Evolutionary conservation across 192 early-diverging fungal genomes (phyloP).

Genomic region (Paraglomus brasilianum): DNA sequence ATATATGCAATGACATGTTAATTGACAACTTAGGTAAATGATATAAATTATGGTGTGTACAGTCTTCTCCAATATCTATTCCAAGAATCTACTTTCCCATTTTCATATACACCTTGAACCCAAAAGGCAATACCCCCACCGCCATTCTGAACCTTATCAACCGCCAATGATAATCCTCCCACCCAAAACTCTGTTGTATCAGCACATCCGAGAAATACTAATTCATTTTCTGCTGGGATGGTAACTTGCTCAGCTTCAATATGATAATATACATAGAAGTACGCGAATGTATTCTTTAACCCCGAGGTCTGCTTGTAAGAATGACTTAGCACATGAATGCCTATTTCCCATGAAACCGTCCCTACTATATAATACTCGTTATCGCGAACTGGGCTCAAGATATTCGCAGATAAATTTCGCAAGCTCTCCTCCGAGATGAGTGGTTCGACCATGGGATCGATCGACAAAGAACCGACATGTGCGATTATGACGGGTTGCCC

Average conservation of each 20-base stretch:
- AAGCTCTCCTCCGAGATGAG: not conserved
- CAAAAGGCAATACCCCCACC: not conserved
- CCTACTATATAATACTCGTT: conserved; percentile 6
- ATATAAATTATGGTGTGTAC: too few relatives aligned
- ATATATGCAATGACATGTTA: too few relatives aligned
- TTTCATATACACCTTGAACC: conserved; percentile 17
- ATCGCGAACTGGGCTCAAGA: not conserved
- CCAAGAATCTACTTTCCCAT: not conserved
- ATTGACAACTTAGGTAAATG: too few relatives aligned
- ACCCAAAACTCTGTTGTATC: conserved; percentile 7
- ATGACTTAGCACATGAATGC: not conserved
- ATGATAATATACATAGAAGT: conserved; percentile 16
- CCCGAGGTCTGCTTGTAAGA: not conserved
- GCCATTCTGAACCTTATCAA: not conserved
- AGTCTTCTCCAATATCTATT: not conserved
- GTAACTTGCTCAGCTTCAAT: not conserved
- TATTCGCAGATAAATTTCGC: conserved; percentile 1
- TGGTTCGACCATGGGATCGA: not conserved
- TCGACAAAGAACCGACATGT: conserved; percentile 18
- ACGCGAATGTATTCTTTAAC: not conserved
- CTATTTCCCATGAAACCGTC: conserved; percentile 9
- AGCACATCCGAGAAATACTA: conserved; percentile 16
- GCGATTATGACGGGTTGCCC: not conserved
- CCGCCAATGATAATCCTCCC: not conserved
- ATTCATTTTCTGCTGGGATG: not conserved